Conservation (phyloP, 768 basidiomycete species). For the Lentinula edodes region DNA sequence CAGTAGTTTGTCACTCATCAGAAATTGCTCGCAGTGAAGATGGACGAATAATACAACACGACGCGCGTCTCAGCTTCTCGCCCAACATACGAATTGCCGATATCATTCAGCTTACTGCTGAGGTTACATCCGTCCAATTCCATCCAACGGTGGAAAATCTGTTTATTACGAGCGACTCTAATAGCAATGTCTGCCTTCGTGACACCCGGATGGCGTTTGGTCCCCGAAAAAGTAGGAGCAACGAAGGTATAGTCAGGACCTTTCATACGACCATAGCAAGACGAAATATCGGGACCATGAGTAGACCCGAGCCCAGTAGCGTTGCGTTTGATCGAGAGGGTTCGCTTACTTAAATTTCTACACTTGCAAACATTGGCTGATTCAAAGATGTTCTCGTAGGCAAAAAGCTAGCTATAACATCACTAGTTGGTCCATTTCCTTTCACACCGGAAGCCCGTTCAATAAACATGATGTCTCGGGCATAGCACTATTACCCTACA, state of each 20-base stretch:
- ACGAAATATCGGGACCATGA: conserved; percentile 32
- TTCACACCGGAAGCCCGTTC: background rate
- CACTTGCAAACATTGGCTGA: background rate
- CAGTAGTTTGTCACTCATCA: background rate
- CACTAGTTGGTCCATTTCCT: conserved; percentile 43
- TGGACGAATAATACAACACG: conserved; percentile 60
- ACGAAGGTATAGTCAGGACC: conserved; percentile 48
- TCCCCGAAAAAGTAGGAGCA: conserved; percentile 33
- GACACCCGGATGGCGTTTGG: conserved; percentile 76
- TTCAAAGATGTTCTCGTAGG: conserved; percentile 31
- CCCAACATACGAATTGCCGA: conserved; percentile 35
- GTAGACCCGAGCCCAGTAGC: conserved; percentile 65
- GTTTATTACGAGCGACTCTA: conserved; percentile 59
- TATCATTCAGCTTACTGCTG: conserved; percentile 44
- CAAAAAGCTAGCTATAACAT: conserved; percentile 55
- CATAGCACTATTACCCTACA: conserved; percentile 65
- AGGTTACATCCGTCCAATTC: conserved; percentile 60
- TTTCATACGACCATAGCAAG: conserved; percentile 23
- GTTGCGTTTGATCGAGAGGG: conserved; percentile 66
- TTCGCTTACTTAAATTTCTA: conserved; percentile 16
- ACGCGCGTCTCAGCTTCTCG: conserved; percentile 38
- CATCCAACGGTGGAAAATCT: conserved; percentile 67
- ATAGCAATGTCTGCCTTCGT: conserved; percentile 58
- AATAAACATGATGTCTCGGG: background rate
- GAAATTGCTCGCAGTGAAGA: conserved; percentile 47